Base-by-base conservation (phyloP, 2,329 filamentous ascomycete species). In the Fusarium sp. region DNA sequence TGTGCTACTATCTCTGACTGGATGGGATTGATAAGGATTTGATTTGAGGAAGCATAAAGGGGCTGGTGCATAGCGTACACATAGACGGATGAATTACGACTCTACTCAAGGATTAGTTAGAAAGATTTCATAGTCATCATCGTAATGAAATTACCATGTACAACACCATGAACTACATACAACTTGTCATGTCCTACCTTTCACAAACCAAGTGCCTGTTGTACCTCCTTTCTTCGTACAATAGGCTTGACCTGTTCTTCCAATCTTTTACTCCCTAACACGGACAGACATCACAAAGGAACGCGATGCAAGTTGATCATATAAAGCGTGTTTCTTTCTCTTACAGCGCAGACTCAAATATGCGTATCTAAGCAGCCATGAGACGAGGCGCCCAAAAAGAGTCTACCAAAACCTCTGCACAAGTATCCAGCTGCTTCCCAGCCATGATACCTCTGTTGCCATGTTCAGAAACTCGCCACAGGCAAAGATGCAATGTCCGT, bases 291-390 rank as follows among this genome's bases (percentile, higher is more conserved):
- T 58, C 41, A 54, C 47, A 28, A 29, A 26, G 24, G 15, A 19
- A 19, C 19, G 36, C 28, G 8, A 28, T 43, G 34, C 48, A 49
- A 34, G 22, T 52, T 55, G 62, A 46, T 68, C 60, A 69, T 70
- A 53, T 58, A 59, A 60, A 54, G 51, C 57, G 61, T 64, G 49
- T 64, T 61, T 64, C 47, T 65, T 61, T 64, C 49, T 66, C 64
- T 68, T 64, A 67, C 54, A 68, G 58, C 53, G 58, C 60, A 47
- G 40, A 58, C 64, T 71, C 69, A 70, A 70, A 70, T 65, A 66
- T 68, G 68, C 58, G 55, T 69, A 70, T 70, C 69, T 70, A 71
- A 62, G 60, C 61, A 65, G 41, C 47, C 67, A 56, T 59, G 57
- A 64, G 56, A 68, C 41, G 51, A 44, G 61, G 64, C 53, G 15